These are phyloP conservation scores for Penicillium italicum DNA, from an alignment of 2,329 filamentous ascomycete species.

Conservation along the genomic window DNA sequence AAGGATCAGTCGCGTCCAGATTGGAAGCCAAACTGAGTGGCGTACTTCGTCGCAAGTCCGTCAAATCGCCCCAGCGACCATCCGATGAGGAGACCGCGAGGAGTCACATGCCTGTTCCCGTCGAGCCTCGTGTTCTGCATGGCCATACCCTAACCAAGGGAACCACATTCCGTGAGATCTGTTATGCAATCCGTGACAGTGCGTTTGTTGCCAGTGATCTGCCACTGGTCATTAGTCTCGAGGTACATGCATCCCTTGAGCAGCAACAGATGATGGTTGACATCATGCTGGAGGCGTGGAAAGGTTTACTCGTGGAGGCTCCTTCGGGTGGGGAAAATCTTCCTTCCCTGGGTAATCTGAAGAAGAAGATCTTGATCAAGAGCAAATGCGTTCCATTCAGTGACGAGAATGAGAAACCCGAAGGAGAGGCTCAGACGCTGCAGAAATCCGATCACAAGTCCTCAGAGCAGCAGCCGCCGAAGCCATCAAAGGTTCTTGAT, in stretches of 20 bases:
- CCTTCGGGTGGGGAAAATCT: slow-evolving; percentile 51
- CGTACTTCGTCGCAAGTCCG: slow-evolving; percentile 21
- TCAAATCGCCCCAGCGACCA: slow-evolving; percentile 1
- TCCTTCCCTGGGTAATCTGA: slow-evolving; percentile 67
- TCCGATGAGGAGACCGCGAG: background rate
- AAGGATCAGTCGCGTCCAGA: slow-evolving; percentile 21
- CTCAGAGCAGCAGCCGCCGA: slow-evolving; percentile 25
- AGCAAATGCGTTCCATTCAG: slow-evolving; percentile 63
- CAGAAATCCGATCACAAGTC: background rate
- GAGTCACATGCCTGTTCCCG: slow-evolving; percentile 31
- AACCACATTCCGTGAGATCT: slow-evolving; percentile 85
- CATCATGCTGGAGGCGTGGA: slow-evolving; percentile 90
- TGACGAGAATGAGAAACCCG: slow-evolving; percentile 30
- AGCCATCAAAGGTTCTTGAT: slow-evolving; percentile 63
- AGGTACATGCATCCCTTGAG: slow-evolving; percentile 76
- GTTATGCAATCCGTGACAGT: slow-evolving; percentile 70
- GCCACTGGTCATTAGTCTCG: slow-evolving; percentile 86
- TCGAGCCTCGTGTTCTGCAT: slow-evolving; percentile 77
- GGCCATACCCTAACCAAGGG: slow-evolving; percentile 82
- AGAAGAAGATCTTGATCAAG: slow-evolving; percentile 78
- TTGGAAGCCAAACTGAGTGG: slow-evolving; percentile 24
- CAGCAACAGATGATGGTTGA: slow-evolving; percentile 91
- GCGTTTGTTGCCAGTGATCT: slow-evolving; percentile 73
- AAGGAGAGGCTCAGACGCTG: slow-evolving; percentile 8
- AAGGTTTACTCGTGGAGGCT: slow-evolving; percentile 65